Base-by-base conservation (phyloP, 192 early-diverging fungal species). In the Rhizoclosmatium sp. region DNA sequence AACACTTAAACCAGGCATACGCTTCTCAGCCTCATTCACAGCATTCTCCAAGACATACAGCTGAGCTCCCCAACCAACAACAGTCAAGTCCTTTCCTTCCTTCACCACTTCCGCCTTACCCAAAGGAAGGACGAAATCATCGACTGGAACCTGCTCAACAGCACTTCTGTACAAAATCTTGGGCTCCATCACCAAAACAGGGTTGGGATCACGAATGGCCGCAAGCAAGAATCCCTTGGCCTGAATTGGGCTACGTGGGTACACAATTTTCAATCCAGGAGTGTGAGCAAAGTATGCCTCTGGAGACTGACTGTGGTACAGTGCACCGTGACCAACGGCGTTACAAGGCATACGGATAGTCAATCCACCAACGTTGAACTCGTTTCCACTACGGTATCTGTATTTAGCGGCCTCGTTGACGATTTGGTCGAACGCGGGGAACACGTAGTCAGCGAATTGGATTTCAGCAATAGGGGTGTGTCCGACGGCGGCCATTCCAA, bases 361-460 rank as follows among this genome's bases (percentile, higher is more conserved):
- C 75, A 99, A 86, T 3, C 95, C 95, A 42, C 95, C 97, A 59
- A 91, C 92, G 81, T 97, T 87, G 82, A 97, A 99, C 80, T 92
- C 85, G 73, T 93, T 92, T n/a, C 97, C 97, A 4, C 94, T 94
- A 31, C 97, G 89, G 88, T 98, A 99, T 58, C 97, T 91, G 84
- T 93, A 99, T 86, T 99, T 99, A 42, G 96, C 95, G 9, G 97
- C 97, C 82, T 99, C 97, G 82, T 99, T 99, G 5, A 96, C 96
- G 46, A 99, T 81, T 91, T 99, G 97, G 85, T 99, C 97, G 81
- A 98, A 99, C 7, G 96, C 97, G 3, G 97, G 97, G 83, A 94
- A 97, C 14, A 99, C 95, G 78, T 99, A 99, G 86, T 99, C 97
- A 3, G 96, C 97, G 86, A 99, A 99, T 86, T 99, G 97, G 42